phyloP scores from a whole-genome alignment of 495 filamentous ascomycete species.

The Pseudotulostoma volvatum region DNA sequence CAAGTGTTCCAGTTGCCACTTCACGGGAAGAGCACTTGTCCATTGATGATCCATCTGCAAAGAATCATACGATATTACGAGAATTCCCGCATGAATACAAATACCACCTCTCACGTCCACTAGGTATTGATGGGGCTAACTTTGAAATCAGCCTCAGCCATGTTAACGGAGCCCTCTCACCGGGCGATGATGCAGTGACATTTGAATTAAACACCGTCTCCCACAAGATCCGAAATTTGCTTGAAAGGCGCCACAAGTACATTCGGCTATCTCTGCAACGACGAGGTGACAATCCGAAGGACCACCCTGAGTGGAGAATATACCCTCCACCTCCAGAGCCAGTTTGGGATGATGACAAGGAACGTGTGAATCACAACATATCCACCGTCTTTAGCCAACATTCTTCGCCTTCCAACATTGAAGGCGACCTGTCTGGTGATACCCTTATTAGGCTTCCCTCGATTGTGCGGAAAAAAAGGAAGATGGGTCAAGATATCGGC shows the following conservation, averaged over 20 bases:
- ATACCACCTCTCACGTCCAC: slow-evolving; percentile 23
- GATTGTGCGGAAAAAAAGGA: slow-evolving; percentile 40
- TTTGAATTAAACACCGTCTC: slow-evolving; percentile 74
- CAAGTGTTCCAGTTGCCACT: background rate
- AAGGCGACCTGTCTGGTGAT: slow-evolving; percentile 4
- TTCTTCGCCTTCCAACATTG: background rate
- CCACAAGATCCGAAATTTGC: slow-evolving; percentile 64
- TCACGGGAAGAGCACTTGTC: slow-evolving; percentile 17
- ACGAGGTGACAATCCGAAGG: slow-evolving; percentile 67
- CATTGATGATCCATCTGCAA: slow-evolving; percentile 28
- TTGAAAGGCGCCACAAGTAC: slow-evolving; percentile 80
- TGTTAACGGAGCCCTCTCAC: slow-evolving; percentile 28
- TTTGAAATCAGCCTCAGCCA: slow-evolving; percentile 33
- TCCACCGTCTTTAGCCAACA: slow-evolving; percentile 1
- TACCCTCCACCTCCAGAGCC: slow-evolving; percentile 86
- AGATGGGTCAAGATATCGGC: slow-evolving; percentile 80
- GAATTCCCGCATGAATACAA: slow-evolving; percentile 32
- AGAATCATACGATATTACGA: slow-evolving; percentile 27
- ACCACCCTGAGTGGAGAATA: slow-evolving; percentile 68
- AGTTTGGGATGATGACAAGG: slow-evolving; percentile 63
- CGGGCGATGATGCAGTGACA: slow-evolving; percentile 52
- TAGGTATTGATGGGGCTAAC: slow-evolving; percentile 35
- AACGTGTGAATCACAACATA: slow-evolving; percentile 9
- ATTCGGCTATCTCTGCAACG: slow-evolving; percentile 73
- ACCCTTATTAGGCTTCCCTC: slow-evolving; percentile 7